These are phyloP conservation scores for Geotrichum phurueaensis DNA, from an alignment of 1,139 yeast genomes.

Conservation along the genomic window DNA sequence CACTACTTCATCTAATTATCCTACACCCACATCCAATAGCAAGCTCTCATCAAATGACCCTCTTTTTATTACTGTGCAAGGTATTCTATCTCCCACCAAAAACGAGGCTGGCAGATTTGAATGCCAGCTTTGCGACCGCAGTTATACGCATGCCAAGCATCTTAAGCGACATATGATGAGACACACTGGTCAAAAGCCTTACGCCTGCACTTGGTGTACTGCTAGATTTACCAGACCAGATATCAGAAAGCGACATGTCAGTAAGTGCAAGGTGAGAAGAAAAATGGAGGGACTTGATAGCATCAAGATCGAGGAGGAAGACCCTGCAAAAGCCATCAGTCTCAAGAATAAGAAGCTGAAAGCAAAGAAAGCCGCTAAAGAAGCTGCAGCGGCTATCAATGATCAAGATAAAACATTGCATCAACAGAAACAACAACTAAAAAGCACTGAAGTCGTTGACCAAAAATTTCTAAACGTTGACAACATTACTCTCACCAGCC, in stretches of 20 bases:
- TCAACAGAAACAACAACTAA: not conserved
- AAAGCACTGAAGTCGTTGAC: not conserved
- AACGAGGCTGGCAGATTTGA: slow-evolving; percentile 28
- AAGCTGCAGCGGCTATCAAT: not conserved
- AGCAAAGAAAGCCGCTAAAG: slow-evolving; percentile 7
- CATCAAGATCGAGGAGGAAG: slow-evolving; percentile 16
- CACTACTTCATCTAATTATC: not conserved
- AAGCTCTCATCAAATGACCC: slow-evolving; percentile 7
- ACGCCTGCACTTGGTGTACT: slow-evolving; percentile 28
- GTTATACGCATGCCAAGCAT: slow-evolving; percentile 34
- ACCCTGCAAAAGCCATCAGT: slow-evolving; percentile 16
- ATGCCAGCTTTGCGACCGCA: slow-evolving; percentile 29
- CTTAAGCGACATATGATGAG: slow-evolving; percentile 32
- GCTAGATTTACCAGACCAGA: slow-evolving; percentile 30
- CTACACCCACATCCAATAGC: not conserved
- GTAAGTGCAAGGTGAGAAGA: slow-evolving; percentile 22
- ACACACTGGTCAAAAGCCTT: slow-evolving; percentile 33
- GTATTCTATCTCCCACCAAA: slow-evolving; percentile 16
- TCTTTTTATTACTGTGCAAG: slow-evolving; percentile 16
- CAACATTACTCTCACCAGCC: not conserved
- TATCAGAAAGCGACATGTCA: slow-evolving; percentile 28
- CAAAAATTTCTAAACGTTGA: not conserved
- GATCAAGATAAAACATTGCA: not conserved
- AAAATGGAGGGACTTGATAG: slow-evolving; percentile 13
- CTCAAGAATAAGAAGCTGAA: slow-evolving; percentile 9